These are phyloP conservation scores for Caulochytrium protostelioides DNA, from an alignment of 371 early-diverging fungal species.

Conservation along the genomic window DNA sequence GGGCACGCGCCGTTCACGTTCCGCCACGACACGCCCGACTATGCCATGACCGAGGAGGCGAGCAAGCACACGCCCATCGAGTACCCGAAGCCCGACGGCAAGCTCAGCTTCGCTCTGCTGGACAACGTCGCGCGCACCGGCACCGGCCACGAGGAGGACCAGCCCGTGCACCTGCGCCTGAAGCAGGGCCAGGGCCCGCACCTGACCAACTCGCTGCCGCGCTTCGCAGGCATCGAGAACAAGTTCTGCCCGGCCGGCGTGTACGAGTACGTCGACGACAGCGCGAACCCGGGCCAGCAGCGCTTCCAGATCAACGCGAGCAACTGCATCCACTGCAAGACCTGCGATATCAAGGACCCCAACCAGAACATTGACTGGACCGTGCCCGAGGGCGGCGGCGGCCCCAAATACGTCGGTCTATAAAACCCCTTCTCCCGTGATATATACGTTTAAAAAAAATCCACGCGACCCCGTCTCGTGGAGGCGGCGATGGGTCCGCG, in stretches of 20 bases:
- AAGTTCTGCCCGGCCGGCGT: slow-evolving; percentile 97
- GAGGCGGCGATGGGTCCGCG: too few relatives aligned
- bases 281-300: slow-evolving; percentile 57
- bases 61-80: slow-evolving; percentile 57
- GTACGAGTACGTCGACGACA: slow-evolving; percentile 92
- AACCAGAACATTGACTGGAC: slow-evolving; percentile 96
- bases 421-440: too few relatives aligned
- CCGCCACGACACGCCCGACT: slow-evolving; percentile 61
- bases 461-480: too few relatives aligned
- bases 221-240: slow-evolving; percentile 90
- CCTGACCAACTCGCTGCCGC: slow-evolving; percentile 51
- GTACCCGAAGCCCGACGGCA: slow-evolving; percentile 93
- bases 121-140: slow-evolving; percentile 81
- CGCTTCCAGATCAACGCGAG: slow-evolving; percentile 81
- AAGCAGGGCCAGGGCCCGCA: slow-evolving; percentile 38
- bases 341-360: slow-evolving; percentile 97
- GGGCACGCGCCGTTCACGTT: slow-evolving; percentile 87
- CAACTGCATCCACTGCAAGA: slow-evolving; percentile 98
- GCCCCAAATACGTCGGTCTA: slow-evolving; percentile 52
- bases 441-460: too few relatives aligned
- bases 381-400: slow-evolving; percentile 93
- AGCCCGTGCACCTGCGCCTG: slow-evolving; percentile 78
- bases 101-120: slow-evolving; percentile 77
- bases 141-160: slow-evolving; percentile 87
- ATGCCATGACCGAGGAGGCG: slow-evolving; percentile 27